A percentile compares a stretch with the other conserved stretches of the same genome.
These are phyloP conservation scores for Dissophora ornata DNA, from an alignment of 192 early-diverging fungal species.

Conservation along the genomic window DNA sequence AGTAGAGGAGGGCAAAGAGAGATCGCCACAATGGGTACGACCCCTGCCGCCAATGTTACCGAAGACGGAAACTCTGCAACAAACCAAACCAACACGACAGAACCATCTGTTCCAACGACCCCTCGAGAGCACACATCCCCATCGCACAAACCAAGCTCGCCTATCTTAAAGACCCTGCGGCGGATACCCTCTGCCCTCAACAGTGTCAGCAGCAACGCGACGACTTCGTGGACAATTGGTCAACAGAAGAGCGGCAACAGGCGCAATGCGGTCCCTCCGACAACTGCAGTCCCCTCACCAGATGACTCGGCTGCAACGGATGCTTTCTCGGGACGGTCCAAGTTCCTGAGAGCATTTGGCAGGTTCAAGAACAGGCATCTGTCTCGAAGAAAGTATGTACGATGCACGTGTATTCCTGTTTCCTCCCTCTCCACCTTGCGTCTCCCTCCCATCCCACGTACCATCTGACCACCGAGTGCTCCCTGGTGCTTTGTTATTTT, in stretches of 20 bases:
- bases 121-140: not conserved
- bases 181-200: conserved; percentile 12
- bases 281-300: not conserved
- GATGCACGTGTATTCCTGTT: not conserved
- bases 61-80: too few relatives aligned
- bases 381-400: conserved; percentile 26
- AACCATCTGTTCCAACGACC: not conserved
- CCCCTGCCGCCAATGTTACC: not conserved
- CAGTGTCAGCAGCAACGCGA: conserved; percentile 5
- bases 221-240: conserved; percentile 14
- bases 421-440: not conserved
- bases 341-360: conserved; percentile 34
- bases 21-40: not conserved
- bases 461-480: conserved; percentile 7
- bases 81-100: too few relatives aligned
- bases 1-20: conserved; percentile 1
- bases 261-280: not conserved
- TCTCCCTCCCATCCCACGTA: not conserved
- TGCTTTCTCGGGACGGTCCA: conserved; percentile 21
- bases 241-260: conserved; percentile 12
- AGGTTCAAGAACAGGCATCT: conserved; percentile 32
- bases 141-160: not conserved
- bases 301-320: not conserved
- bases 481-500: not conserved
- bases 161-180: not conserved